Percentiles rank a stretch among this genome's conserved stretches.
phyloP scores from a whole-genome alignment of 805 yeast genomes.

The Candida hispaniensis region DNA sequence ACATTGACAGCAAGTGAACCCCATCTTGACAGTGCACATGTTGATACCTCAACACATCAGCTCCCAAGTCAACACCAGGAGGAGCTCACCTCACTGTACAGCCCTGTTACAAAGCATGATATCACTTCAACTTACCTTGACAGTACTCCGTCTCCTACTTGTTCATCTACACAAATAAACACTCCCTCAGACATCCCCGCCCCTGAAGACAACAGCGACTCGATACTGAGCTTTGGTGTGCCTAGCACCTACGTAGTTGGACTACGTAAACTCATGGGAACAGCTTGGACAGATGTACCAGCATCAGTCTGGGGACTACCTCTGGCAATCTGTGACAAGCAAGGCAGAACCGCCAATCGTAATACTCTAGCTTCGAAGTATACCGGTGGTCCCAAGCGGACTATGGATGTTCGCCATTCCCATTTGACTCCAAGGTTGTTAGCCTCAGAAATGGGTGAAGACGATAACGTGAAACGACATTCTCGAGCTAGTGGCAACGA shows the following conservation, averaged over 20 bases:
- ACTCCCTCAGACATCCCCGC: too few species aligned
- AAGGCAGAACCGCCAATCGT: conserved; percentile 15
- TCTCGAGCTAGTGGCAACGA: conserved; percentile 4
- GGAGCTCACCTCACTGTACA: too few species aligned
- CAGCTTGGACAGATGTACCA: conserved; percentile 25
- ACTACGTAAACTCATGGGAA: conserved; percentile 24
- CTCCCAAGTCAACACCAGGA: too few species aligned
- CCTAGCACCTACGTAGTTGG: conserved; percentile 24
- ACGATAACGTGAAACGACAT: conserved; percentile 9
- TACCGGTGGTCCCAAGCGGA: conserved; percentile 21
- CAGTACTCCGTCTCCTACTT: too few species aligned
- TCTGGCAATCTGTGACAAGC: conserved; percentile 21
- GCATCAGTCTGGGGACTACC: conserved; percentile 26
- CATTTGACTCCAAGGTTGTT: conserved; percentile 47
- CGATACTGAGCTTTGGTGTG: too few species aligned
- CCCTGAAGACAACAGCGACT: too few species aligned
- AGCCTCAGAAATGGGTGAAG: conserved; percentile 31
- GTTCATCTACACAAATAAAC: too few species aligned
- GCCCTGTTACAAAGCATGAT: too few species aligned
- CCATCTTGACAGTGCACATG: too few species aligned
- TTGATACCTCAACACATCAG: too few species aligned
- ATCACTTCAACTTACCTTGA: too few species aligned
- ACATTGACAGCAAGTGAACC: too few species aligned
- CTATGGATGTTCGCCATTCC: conserved; percentile 32
- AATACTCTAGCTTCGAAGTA: conserved; percentile 22